These are phyloP conservation scores for Rostrohypoxylon terebratum DNA, from an alignment of 495 filamentous ascomycete species.

Conservation along the genomic window DNA sequence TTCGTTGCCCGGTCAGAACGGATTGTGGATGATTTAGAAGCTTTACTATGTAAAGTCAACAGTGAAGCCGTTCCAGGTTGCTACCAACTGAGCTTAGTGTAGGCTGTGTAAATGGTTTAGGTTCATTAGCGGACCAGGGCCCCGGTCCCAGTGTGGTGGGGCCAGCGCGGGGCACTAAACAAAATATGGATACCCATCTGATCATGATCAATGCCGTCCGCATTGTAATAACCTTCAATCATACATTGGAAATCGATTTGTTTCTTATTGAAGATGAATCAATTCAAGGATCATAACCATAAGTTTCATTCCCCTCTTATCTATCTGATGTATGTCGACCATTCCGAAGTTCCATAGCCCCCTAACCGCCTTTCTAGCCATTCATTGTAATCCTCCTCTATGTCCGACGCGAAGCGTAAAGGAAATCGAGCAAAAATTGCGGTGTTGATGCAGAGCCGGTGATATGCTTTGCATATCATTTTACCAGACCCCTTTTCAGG, in stretches of 20 bases:
- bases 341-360: neutral
- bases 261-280: neutral
- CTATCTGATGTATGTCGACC: neutral
- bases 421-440: constrained; percentile 6
- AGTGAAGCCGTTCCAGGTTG: neutral
- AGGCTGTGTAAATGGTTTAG: neutral
- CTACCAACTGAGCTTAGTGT: too few species aligned
- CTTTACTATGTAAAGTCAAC: constrained; percentile 28
- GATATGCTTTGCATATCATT: constrained; percentile 12
- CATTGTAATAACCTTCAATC: too few species aligned
- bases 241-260: neutral
- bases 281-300: constrained; percentile 1
- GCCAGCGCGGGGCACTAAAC: constrained; percentile 1
- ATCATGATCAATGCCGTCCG: too few species aligned
- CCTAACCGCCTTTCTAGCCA: constrained; percentile 4
- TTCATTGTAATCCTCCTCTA: neutral
- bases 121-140: neutral
- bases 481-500: constrained; percentile 33
- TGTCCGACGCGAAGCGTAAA: neutral
- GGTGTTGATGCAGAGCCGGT: neutral
- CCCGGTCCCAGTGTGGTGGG: neutral
- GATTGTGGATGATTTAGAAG: neutral
- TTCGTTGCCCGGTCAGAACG: constrained; percentile 36
- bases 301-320: constrained; percentile 11
- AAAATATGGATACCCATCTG: neutral